Base-by-base conservation (phyloP, 2,329 filamentous ascomycete species). In the Gnomoniopsis smithogilvyi region DNA sequence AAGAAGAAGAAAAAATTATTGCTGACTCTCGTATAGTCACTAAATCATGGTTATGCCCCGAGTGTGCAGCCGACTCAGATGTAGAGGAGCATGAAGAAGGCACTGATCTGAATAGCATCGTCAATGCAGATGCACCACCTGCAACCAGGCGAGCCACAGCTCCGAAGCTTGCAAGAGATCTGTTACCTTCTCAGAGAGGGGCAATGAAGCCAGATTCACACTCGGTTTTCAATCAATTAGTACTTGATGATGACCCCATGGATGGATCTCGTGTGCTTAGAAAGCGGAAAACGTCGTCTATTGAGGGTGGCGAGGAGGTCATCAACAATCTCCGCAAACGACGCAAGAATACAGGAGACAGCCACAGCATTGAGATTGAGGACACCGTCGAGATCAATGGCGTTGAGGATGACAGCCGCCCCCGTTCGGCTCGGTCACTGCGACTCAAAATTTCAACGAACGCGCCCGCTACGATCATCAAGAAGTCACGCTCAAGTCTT, bases 281-380 rank as follows among this genome's bases (percentile, higher is more conserved):
- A 61, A 96, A 96, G 74, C 86, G 93, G 56, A 96, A 94, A 72
- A 88, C 91, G 19, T 92, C 91, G 1, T 89, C 90, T 3, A 78
- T 83, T 14, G 86, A 88, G 54, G 78, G 82, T 15, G 86, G 88
- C 51, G 78, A 91, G 63, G 80, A 89, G 64, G 76, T 77, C 17
- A 73, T 76, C 17, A 73, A 78, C 59, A 76, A 78, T 1, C 69
- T 80, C 38, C 80, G 82, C 61, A 87, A 84, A 69, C 78, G 85
- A 36, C 74, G 80, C 48, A 78, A 78, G 66, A 77, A 80, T 24
- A 74, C 74, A 0, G 76, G 74, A 0, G 76, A 77, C n/a, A 79
- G 76, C 36, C 73, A 72, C 38, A 74, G 71, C 50, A 64, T 68
- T 26, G 72, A 74, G 33, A 64, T 68, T 24, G 72, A 74, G 36